These are phyloP conservation scores for Wallacemonas sp. DNA, from an alignment of 208 protist genomes.

Conservation along the genomic window DNA sequence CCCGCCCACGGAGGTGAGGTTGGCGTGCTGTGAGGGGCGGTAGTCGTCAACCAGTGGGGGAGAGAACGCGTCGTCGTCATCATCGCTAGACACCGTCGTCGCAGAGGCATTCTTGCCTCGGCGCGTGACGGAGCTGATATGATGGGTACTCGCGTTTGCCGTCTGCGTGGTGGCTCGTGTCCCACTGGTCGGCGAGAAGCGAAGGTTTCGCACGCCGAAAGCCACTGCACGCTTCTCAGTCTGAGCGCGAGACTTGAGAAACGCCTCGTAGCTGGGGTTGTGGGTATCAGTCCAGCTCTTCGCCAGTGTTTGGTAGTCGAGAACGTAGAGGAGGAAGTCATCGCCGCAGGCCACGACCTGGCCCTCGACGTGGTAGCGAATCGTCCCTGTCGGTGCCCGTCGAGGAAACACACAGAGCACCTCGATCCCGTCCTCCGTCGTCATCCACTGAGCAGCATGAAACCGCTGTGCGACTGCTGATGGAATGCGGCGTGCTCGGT, in stretches of 20 bases:
- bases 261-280: slow-evolving; percentile 65
- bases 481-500: slow-evolving; percentile 35
- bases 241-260: slow-evolving; percentile 32
- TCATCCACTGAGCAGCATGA: slow-evolving; percentile 62
- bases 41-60: slow-evolving; percentile 6
- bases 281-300: slow-evolving; percentile 57
- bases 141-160: no score
- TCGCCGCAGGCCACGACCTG: slow-evolving; percentile 62
- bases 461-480: slow-evolving; percentile 46
- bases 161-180: no score
- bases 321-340: slow-evolving; percentile 57
- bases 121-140: no score
- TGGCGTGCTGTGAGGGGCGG: neutral
- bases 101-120: no score
- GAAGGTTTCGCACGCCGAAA: neutral
- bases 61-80: slow-evolving; percentile 27
- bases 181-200: neutral
- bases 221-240: slow-evolving; percentile 6
- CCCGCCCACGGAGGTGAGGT: neutral
- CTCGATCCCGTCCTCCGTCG: slow-evolving; percentile 28
- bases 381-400: slow-evolving; percentile 44
- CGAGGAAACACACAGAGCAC: slow-evolving; percentile 75
- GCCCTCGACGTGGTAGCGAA: slow-evolving; percentile 80
- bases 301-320: slow-evolving; percentile 67
- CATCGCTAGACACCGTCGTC: slow-evolving; percentile 9